Base-by-base conservation (phyloP, 75 land plant species). In the Picea glauca region DNA sequence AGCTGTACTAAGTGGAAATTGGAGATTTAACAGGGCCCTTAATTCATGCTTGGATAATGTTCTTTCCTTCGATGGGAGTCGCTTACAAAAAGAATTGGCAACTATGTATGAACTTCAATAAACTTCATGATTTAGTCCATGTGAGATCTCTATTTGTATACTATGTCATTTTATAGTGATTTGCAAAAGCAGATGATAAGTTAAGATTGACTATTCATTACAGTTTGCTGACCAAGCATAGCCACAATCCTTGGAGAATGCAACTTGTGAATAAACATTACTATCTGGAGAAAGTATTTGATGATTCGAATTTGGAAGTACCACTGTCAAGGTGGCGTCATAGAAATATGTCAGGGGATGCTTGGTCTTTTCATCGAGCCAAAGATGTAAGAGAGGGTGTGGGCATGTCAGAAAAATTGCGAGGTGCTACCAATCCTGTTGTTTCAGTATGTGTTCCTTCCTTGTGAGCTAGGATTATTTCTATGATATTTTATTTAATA, bases 11-110 rank as follows among this genome's bases (percentile, higher is more conserved):
- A 38, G 20, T 75, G 90, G 88, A 33, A 58, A 79, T 4, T 86
- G 85, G 88, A 76, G 67, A 60, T 74, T 68, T 81, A 57, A 54
- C 65, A 86, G 77, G 20, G 79, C 83, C 32, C 32, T 88, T 31
- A 68, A 86, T 32, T 81, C 88, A 60, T 77, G 82, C 50, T 23
- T 86, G n/a, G 90, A 83, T 20, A 68, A 79, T 26, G 77, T 86
- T 79, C 82, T 88, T 65, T 75, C 79, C 62, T 18, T 81, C 64
- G 84, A 88, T 17, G 88, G 90, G 75, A 88, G 78, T 77, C 83
- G 83, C 33, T 73, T 88, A 80, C 88, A 88, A 56, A 57, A 35
- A 30, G 88, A 86, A 43, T 66, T 88, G 61, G 90, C 90, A 65
- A 84, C 67, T 40, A 70, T 88, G 90, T 88, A 80, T 68, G 17